These are phyloP conservation scores for Trichocomaceae sp. DNA, from an alignment of 2,329 filamentous ascomycete genomes.

Conservation along the genomic window DNA sequence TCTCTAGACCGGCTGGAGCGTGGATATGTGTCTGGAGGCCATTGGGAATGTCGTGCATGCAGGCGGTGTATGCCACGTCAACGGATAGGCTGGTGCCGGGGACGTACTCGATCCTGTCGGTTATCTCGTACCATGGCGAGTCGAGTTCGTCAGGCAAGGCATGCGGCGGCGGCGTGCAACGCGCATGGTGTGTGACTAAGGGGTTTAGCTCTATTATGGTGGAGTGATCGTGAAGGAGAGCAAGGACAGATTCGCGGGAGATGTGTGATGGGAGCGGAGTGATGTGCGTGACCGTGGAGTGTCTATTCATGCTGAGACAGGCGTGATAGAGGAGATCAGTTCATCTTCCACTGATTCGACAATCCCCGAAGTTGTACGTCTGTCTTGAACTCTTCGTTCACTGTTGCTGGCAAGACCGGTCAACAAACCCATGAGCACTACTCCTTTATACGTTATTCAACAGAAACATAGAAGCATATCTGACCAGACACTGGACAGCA, in stretches of 20 bases:
- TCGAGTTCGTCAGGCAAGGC: conserved; percentile 58
- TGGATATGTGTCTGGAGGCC: conserved; percentile 78
- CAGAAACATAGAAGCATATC: neutral
- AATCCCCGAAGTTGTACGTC: neutral
- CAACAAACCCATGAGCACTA: neutral
- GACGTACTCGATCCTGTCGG: conserved; percentile 68
- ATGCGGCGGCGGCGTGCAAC: conserved; percentile 61
- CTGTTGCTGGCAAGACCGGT: no score
- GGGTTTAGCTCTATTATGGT: conserved; percentile 85
- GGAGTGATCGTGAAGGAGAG: conserved; percentile 66
- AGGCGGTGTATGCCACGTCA: conserved; percentile 67
- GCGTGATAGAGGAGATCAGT: neutral
- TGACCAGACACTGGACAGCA: neutral
- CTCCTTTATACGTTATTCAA: neutral
- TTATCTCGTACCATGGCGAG: conserved; percentile 69
- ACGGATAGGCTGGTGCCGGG: conserved; percentile 58
- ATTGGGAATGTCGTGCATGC: conserved; percentile 66
- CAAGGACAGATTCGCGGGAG: conserved; percentile 59
- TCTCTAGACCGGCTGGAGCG: conserved; percentile 74
- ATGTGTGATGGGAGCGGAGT: conserved; percentile 66
- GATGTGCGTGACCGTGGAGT: conserved; percentile 66
- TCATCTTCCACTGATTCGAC: neutral
- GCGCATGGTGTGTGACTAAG: conserved; percentile 64
- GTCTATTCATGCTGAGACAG: conserved; percentile 30
- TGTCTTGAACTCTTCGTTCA: no score